phyloP scores from a whole-genome alignment of 441 rosid species.

The Croton laevigatus region DNA sequence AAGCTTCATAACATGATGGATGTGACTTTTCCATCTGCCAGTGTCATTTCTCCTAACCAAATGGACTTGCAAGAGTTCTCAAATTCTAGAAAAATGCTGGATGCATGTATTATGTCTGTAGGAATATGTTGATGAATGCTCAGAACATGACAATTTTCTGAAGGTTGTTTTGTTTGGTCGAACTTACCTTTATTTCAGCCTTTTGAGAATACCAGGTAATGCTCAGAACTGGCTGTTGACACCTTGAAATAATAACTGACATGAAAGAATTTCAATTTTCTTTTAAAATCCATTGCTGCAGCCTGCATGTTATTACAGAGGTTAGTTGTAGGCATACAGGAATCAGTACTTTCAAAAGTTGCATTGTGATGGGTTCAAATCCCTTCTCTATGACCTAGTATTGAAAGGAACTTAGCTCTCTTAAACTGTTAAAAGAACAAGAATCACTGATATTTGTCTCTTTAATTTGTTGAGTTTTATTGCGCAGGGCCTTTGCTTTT shows the following conservation, averaged over 20 bases:
- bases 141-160: neutral
- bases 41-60: constrained; percentile 17
- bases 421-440: neutral
- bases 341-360: neutral
- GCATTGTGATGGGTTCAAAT: neutral
- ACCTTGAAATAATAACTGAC: neutral
- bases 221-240: neutral
- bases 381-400: neutral
- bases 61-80: constrained; percentile 21
- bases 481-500: neutral
- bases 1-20: constrained; percentile 27
- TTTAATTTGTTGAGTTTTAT: neutral
- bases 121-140: constrained; percentile 29
- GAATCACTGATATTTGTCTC: neutral
- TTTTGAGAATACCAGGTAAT: constrained; percentile 20
- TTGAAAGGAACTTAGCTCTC: neutral
- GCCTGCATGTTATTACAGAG: too few species aligned
- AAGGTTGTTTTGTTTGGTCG: neutral
- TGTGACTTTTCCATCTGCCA: constrained; percentile 17
- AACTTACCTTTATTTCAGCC: neutral
- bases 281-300: neutral
- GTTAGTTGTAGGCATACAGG: neutral
- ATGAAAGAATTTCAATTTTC: neutral
- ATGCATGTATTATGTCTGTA: constrained; percentile 22
- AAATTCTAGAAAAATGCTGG: constrained; percentile 24